Evolutionary conservation across 2,329 filamentous ascomycete species (phyloP).

Genomic region (Colletotrichum sidae): DNA sequence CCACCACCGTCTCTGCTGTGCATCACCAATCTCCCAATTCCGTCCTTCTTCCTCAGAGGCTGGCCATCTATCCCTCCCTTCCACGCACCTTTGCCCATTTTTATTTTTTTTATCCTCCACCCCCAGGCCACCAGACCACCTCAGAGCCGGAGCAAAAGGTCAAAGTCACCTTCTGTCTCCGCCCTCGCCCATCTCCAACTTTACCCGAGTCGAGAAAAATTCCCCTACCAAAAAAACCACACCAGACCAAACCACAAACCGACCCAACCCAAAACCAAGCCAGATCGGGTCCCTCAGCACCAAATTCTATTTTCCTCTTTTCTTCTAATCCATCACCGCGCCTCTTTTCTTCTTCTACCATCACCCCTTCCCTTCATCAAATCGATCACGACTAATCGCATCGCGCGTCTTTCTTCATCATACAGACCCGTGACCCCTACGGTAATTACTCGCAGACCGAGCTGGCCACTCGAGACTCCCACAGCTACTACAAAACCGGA

Average conservation of each 20-base stretch:
- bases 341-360: constrained; percentile 27
- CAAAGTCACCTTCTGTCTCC: neutral
- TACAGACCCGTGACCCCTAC: constrained; percentile 64
- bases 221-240: constrained; percentile 5
- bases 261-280: constrained; percentile 34
- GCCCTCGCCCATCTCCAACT: constrained; percentile 29
- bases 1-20: neutral
- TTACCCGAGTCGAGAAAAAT: constrained; percentile 32
- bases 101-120: constrained; percentile 8
- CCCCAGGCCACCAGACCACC: constrained; percentile 37
- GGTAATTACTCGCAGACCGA: constrained; percentile 54
- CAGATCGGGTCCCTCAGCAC: constrained; percentile 34
- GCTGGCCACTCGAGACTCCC: constrained; percentile 49
- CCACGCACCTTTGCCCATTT: neutral
- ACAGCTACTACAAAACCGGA: constrained; percentile 60
- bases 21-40: neutral
- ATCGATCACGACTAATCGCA: constrained; percentile 35
- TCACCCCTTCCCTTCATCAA: constrained; percentile 23
- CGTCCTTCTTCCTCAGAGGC: neutral
- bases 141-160: neutral
- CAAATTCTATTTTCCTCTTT: constrained; percentile 32
- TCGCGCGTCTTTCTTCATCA: constrained; percentile 37
- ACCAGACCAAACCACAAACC: neutral
- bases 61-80: neutral
- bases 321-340: constrained; percentile 14